Evolutionary conservation across 345 rosid genomes (phyloP), one percentile per base, ranked within the genome.

Genomic region (Kandelia obovata): DNA sequence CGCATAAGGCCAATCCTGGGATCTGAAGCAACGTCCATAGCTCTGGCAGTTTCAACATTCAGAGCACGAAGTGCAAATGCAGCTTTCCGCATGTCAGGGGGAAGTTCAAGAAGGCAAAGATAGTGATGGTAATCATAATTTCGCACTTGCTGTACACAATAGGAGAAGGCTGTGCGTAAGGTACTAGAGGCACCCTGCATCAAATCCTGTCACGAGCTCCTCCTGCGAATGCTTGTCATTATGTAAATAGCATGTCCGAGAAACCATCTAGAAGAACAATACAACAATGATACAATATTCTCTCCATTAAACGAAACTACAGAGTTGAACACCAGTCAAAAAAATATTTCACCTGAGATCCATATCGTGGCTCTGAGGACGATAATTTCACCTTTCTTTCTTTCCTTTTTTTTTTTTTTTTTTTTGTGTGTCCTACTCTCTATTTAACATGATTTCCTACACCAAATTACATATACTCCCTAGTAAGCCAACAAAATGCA

Each of bases 81-180:
- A 34, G 95, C 84, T 85, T 89, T 91, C 55, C 95, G 91, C 87
- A 89, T 85, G 73, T 69, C 63, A 31, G 80, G 81, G 2, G 96
- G 97, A n/a, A 91, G 91, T 59, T 88, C 95, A 17, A 94, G 96
- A 52, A 94, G 96, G 85, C 98, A 94, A 69, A 94, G 95, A 78
- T 89, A 91, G 80, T 94, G 98, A 76, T 94, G 98, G 75, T 91
- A 91, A 82, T 94, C 98, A 83, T 91, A 91, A 71, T 73, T 91
- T 58, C 95, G 80, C 19, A 91, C 98, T 86, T 89, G 97, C 69
- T 88, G 85, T 49, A 91, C 95, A 72, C 98, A 91, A 73, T 88
- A 75, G 11, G 92, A 88, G 69, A 94, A 91, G 47, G 98, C 96
- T 28, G 90, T 78, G 1, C 90, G 83, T 69, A 91, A 78, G 79